phyloP scores from a whole-genome alignment of 2,329 filamentous ascomycete genomes.

The Pseudopyrenochaeta lycopersici region DNA sequence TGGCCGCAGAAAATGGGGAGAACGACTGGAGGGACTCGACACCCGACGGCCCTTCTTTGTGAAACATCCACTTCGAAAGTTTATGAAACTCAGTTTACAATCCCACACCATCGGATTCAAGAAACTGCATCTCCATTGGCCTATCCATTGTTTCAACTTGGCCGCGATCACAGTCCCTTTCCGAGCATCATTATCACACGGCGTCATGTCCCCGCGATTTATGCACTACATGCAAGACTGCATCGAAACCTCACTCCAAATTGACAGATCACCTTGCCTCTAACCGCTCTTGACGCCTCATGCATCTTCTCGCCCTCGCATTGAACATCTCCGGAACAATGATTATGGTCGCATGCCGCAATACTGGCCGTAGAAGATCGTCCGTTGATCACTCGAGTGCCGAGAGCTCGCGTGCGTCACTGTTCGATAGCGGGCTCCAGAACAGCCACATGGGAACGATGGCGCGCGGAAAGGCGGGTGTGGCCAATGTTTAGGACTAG shows the following conservation, averaged over 20 bases:
- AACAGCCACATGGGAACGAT: no score
- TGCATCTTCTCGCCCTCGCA: not conserved
- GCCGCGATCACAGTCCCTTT: no score
- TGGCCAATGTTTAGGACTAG: no score
- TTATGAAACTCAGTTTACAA: no score
- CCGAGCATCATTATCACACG: not conserved
- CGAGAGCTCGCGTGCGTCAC: not conserved
- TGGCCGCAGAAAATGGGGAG: not conserved
- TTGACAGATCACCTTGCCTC: not conserved
- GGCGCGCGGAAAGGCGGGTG: no score
- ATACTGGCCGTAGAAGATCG: not conserved
- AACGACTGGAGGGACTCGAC: not conserved
- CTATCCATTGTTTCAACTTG: no score
- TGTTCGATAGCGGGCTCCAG: not conserved
- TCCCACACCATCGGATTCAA: no score
- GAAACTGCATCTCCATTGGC: no score
- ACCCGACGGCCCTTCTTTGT: no score
- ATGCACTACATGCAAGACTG: not conserved
- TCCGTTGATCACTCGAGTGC: not conserved
- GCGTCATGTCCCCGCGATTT: not conserved
- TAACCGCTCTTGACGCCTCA: no score
- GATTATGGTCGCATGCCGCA: not conserved
- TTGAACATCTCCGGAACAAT: not conserved
- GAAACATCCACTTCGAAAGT: no score
- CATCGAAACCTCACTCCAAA: not conserved